Base-by-base conservation (phyloP, 306 rosid species). In the Vicia sativa region DNA sequence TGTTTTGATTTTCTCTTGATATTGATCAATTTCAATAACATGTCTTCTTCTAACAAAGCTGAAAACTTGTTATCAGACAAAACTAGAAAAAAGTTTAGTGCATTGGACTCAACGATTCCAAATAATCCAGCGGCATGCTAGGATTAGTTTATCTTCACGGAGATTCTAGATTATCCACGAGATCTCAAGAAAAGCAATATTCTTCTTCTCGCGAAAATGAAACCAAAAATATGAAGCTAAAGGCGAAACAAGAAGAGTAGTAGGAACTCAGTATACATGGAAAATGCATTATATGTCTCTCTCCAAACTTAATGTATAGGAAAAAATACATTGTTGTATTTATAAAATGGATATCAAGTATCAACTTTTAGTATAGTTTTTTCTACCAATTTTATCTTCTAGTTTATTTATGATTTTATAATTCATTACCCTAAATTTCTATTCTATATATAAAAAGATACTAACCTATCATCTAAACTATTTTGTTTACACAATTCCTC, bases 181-280 rank as follows among this genome's bases (percentile, higher is more conserved):
- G 88, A 86, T 74, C 76, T 86, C 15, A 86, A 86, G 68, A 65
- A 83, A 1, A 84, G 88, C 49, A 86, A 83, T 37, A 73, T 81
- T 43, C 79, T 86, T 63, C 81, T 83, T 11, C n/a, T n/a, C n/a
- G 87, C 46, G 9, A 73, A 21, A 84, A 74, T 82, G 87, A 78
- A 76, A 44, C 82, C 89, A 3, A 87, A 84, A 71, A 87, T 87
- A 59, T 61, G 80, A 81, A 18, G 73, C 60, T 0, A 74, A 83
- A 46, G 87, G 53, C 11, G 76, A 75, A 50, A 83, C 88, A 52
- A 62, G 56, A 7, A 79, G 74, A 77, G 61, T 87, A 21, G 85
- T 66, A 0, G 89, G 89, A 75, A 87, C 91, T 7, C 69, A 79
- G 95, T 85, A 73, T n/a, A n/a, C n/a, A n/a, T n/a, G n/a, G n/a